These are phyloP conservation scores for Clonostachys solani DNA, from an alignment of 2,329 filamentous ascomycete species.

Conservation along the genomic window DNA sequence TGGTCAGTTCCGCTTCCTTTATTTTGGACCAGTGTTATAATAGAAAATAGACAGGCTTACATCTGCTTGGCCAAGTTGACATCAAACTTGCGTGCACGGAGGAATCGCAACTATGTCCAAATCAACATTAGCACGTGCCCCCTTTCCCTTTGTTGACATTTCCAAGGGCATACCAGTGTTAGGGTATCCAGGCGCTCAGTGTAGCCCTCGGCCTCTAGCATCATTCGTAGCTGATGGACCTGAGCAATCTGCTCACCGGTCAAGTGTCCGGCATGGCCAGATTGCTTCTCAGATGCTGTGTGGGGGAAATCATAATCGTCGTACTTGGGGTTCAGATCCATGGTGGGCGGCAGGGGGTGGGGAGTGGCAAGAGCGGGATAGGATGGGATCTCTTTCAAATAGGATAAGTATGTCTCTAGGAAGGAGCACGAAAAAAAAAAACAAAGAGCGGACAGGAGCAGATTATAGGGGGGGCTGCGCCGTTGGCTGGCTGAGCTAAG, in stretches of 20 bases:
- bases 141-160: background rate
- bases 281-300: constrained; percentile 62
- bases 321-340: constrained; percentile 81
- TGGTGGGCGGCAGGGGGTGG: constrained; percentile 17
- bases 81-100: constrained; percentile 94
- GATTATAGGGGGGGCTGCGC: too few species aligned
- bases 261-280: constrained; percentile 85
- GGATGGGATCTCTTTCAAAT: too few species aligned
- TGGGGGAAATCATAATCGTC: constrained; percentile 94
- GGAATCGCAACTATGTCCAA: constrained; percentile 68
- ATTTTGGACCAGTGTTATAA: background rate
- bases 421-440: too few species aligned
- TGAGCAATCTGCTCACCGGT: constrained; percentile 84
- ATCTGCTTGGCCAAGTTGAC: constrained; percentile 80
- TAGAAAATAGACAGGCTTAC: constrained; percentile 44
- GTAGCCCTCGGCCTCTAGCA: constrained; percentile 80
- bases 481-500: too few species aligned
- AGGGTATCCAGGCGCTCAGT: constrained; percentile 86
- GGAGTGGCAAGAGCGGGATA: too few species aligned
- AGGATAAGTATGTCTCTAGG: too few species aligned
- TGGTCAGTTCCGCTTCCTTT: constrained; percentile 8
- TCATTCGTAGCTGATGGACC: constrained; percentile 77
- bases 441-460: too few species aligned
- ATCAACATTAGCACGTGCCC: constrained; percentile 4
- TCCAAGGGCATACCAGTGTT: constrained; percentile 61